A percentile compares a stretch with the other conserved stretches of the same genome.
Evolutionary conservation across 129 eudicot species (phyloP).

Genomic region (Helichrysum umbraculigerum): DNA sequence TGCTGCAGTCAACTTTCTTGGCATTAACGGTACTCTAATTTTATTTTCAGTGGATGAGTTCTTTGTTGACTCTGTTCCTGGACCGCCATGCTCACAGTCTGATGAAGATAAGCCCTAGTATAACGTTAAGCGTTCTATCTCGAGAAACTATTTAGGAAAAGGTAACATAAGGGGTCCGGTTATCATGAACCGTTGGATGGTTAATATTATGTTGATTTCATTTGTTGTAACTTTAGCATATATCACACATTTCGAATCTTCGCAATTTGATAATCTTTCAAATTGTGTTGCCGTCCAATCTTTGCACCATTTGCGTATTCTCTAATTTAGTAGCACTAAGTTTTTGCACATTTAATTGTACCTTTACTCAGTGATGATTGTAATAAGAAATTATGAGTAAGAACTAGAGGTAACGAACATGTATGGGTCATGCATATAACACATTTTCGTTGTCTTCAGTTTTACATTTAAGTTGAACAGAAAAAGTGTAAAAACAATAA

Average conservation of each 20-base stretch:
- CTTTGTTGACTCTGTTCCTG: constrained; percentile 63
- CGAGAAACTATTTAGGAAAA: constrained; percentile 23
- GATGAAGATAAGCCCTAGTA: constrained; percentile 45
- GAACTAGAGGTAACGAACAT: background rate
- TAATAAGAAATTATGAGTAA: background rate
- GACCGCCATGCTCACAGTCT: constrained; percentile 44
- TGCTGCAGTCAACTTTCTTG: background rate
- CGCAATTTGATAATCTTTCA: constrained; percentile 17
- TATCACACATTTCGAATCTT: constrained; percentile 20
- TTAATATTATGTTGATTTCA: constrained; percentile 12
- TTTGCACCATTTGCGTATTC: constrained; percentile 6
- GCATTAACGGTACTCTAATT: background rate
- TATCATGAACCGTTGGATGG: constrained; percentile 28
- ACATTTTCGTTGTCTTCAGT: too few relatives aligned
- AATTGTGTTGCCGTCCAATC: constrained; percentile 8
- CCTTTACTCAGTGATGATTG: background rate
- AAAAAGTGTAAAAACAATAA: too few relatives aligned
- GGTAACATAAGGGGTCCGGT: constrained; percentile 24
- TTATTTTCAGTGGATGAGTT: constrained; percentile 66
- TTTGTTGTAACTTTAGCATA: constrained; percentile 27
- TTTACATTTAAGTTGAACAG: too few relatives aligned
- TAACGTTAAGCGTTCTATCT: constrained; percentile 25
- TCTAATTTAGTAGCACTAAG: background rate
- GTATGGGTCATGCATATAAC: background rate
- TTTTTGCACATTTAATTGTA: background rate